Evolutionary conservation across 257 asterid species (phyloP).

Genomic region (Przewalskia tangutica): DNA sequence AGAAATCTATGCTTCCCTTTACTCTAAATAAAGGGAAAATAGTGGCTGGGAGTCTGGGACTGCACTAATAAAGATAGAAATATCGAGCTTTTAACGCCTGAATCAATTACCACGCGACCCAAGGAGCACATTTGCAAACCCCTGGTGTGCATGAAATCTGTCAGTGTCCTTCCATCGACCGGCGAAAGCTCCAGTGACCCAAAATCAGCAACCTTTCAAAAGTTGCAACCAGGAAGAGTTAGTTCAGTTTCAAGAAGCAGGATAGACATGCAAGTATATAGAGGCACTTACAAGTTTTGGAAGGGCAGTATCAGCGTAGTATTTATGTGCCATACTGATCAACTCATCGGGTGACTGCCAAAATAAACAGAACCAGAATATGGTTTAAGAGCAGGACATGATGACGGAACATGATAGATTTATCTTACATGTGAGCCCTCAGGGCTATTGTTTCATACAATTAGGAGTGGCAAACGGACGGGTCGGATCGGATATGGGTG

Average conservation of each 20-base stretch:
- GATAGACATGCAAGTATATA: not conserved
- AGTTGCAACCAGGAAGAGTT: conserved; percentile 8
- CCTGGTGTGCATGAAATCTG: conserved; percentile 99
- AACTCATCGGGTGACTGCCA: conserved; percentile 81
- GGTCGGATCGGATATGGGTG: too few relatives aligned
- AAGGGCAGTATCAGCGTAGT: conserved; percentile 80
- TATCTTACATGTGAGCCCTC: not conserved
- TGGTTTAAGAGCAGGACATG: not conserved
- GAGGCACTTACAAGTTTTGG: conserved; percentile 74
- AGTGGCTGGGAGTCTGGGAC: not conserved
- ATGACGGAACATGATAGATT: not conserved
- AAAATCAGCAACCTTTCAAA: conserved; percentile 75
- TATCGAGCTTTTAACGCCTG: not conserved
- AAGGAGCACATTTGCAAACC: conserved; percentile 86
- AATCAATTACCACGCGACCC: conserved; percentile 75
- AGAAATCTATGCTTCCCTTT: not conserved
- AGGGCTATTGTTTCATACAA: not conserved
- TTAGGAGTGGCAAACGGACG: too few relatives aligned
- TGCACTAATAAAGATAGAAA: not conserved
- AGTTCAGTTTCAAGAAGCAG: conserved; percentile 4
- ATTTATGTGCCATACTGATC: conserved; percentile 64
- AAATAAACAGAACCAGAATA: conserved; percentile 13
- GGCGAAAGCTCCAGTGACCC: conserved; percentile 99
- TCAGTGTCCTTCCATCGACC: conserved; percentile 91
- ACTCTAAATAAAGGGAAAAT: not conserved